phyloP scores from a whole-genome alignment of 768 basidiomycete species.

The Cytidiella melzeri region DNA sequence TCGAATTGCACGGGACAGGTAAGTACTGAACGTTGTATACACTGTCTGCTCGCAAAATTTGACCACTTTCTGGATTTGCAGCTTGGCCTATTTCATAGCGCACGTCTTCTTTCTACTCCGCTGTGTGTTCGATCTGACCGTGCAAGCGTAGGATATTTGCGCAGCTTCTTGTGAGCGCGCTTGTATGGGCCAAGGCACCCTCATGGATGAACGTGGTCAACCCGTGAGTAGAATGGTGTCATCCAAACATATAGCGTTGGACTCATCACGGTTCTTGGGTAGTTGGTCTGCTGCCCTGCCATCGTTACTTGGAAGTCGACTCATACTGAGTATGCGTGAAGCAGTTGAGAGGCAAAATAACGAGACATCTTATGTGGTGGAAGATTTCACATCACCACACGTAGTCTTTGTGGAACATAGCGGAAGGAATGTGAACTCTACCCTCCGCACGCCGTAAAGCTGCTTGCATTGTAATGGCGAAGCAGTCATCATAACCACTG shows the following conservation, averaged over 20 bases:
- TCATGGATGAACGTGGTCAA: constrained; percentile 19
- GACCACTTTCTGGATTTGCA: too few relatives aligned
- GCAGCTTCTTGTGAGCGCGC: constrained; percentile 13
- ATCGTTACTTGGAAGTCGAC: constrained; percentile 20
- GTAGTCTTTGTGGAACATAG: too few relatives aligned
- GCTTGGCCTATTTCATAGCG: constrained; percentile 20
- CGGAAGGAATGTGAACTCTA: too few relatives aligned
- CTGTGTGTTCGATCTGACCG: too few relatives aligned
- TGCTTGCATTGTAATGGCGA: too few relatives aligned
- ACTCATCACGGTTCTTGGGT: too few relatives aligned
- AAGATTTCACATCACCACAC: constrained; percentile 1
- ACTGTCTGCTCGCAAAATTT: too few relatives aligned
- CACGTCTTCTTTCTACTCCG: constrained; percentile 4
- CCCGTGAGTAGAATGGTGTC: constrained; percentile 14
- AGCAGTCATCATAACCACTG: too few relatives aligned
- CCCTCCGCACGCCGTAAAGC: too few relatives aligned
- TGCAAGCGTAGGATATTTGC: constrained; percentile 21
- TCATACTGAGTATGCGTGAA: constrained; percentile 22
- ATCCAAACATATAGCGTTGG: neutral
- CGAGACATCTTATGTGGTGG: constrained; percentile 11
- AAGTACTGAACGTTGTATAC: neutral
- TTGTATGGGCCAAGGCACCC: constrained; percentile 18
- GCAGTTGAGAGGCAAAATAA: neutral
- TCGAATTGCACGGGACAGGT: constrained; percentile 13
- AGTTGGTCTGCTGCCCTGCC: constrained; percentile 24